Evolutionary conservation across 202 grass and related monocot genomes (phyloP).

Genomic region (Panicum virgatum): DNA sequence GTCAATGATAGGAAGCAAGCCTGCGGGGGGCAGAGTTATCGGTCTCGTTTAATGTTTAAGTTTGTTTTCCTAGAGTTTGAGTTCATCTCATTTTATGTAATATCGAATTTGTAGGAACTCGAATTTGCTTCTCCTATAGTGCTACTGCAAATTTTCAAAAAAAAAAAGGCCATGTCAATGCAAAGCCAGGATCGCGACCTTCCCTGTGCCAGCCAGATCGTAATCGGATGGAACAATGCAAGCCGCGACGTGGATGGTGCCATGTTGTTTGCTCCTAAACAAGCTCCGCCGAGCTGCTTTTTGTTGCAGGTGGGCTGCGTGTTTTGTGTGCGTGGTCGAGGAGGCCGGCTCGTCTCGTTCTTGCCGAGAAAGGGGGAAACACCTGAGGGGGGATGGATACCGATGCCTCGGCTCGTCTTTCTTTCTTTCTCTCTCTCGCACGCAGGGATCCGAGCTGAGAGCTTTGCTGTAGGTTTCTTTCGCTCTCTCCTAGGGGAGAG

Average conservation of each 20-base stretch:
- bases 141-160: too few relatives aligned
- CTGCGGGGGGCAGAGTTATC: too few relatives aligned
- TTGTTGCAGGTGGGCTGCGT: background rate
- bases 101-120: too few relatives aligned
- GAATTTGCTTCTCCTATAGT: too few relatives aligned
- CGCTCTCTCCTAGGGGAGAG: background rate
- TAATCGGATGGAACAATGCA: conserved; percentile 10
- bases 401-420: conserved; percentile 11
- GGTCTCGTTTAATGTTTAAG: too few relatives aligned
- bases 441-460: background rate
- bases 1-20: too few relatives aligned
- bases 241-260: conserved; percentile 8
- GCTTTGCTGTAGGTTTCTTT: conserved; percentile 1
- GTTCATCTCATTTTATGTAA: too few relatives aligned
- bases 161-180: background rate
- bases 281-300: background rate
- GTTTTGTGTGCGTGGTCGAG: background rate
- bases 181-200: background rate
- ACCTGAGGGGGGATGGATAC: conserved; percentile 26
- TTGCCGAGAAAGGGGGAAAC: conserved; percentile 27
- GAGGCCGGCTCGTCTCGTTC: background rate
- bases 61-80: too few relatives aligned
- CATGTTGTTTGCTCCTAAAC: background rate
- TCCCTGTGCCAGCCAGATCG: conserved; percentile 5
- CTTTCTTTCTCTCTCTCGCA: background rate